Percentiles rank a stretch among this genome's conserved stretches.
phyloP scores from a whole-genome alignment of 2,329 filamentous ascomycete species.

The Amylocarpus encephaloides region DNA sequence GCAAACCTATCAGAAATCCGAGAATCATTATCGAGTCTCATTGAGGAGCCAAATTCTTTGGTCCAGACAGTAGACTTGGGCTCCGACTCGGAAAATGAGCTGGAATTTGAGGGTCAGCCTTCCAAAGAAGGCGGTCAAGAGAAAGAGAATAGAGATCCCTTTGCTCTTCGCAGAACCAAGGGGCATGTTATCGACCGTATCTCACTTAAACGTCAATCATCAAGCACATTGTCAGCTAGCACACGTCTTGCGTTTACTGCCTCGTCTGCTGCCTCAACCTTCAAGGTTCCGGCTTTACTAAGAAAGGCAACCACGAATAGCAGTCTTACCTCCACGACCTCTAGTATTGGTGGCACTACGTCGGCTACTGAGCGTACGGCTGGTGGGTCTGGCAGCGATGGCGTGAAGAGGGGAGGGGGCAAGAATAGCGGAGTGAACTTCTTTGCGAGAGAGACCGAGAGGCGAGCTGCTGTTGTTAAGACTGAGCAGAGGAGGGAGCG shows the following conservation, averaged over 20 bases:
- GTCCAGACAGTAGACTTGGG: slow-evolving; percentile 44
- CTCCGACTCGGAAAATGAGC: slow-evolving; percentile 44
- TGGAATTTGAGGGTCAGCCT: slow-evolving; percentile 42
- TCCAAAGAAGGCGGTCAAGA: slow-evolving; percentile 13
- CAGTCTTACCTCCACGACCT: slow-evolving; percentile 31
- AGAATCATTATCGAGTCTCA: slow-evolving; percentile 73
- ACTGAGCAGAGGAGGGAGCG: slow-evolving; percentile 52
- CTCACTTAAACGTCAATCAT: slow-evolving; percentile 54
- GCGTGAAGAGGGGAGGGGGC: slow-evolving; percentile 52
- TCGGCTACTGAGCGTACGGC: slow-evolving; percentile 28
- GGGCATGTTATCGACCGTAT: slow-evolving; percentile 65
- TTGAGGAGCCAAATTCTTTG: slow-evolving; percentile 58
- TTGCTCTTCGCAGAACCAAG: slow-evolving; percentile 34
- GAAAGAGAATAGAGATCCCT: slow-evolving; percentile 31
- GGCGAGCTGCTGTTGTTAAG: slow-evolving; percentile 48
- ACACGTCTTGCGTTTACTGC: slow-evolving; percentile 52
- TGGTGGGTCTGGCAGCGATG: slow-evolving; percentile 41
- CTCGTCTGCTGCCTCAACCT: slow-evolving; percentile 37
- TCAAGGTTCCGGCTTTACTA: slow-evolving; percentile 66
- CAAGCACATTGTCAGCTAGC: slow-evolving; percentile 31
- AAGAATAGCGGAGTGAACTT: slow-evolving; percentile 56
- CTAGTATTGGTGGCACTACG: slow-evolving; percentile 19
- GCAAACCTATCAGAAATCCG: slow-evolving; percentile 74
- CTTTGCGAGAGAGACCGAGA: slow-evolving; percentile 54
- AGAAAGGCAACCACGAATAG: slow-evolving; percentile 66